Evolutionary conservation across 176 grass and related monocot genomes (phyloP).

Genomic region (Oryza nivara): DNA sequence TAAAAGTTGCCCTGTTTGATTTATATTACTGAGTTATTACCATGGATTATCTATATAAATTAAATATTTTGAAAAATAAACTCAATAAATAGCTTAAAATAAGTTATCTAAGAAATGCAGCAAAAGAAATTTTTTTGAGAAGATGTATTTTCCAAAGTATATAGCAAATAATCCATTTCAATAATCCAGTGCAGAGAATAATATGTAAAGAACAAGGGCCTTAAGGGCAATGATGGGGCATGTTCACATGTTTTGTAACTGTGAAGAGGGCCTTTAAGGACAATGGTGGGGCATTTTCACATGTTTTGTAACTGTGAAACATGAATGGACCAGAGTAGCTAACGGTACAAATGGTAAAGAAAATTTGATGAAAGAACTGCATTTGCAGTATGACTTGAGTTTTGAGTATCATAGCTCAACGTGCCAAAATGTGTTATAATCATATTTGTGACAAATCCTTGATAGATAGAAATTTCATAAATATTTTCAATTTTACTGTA

Average conservation of each 20-base stretch:
- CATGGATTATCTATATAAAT: too few relatives aligned
- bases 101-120: too few relatives aligned
- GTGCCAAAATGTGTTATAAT: conserved; percentile 25
- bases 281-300: conserved; percentile 6
- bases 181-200: too few relatives aligned
- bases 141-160: too few relatives aligned
- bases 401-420: background rate
- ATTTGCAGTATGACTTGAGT: background rate
- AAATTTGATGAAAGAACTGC: background rate
- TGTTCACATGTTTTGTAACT: conserved; percentile 8
- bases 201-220: too few relatives aligned
- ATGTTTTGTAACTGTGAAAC: background rate
- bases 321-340: conserved; percentile 31
- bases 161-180: too few relatives aligned
- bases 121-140: too few relatives aligned
- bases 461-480: background rate
- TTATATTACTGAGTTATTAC: too few relatives aligned
- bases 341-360: background rate
- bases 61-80: too few relatives aligned
- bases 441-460: background rate
- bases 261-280: background rate
- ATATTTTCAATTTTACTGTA: conserved; percentile 1
- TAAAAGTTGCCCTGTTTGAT: background rate
- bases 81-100: too few relatives aligned
- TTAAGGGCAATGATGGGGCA: background rate